A percentile compares a stretch with the other conserved stretches of the same genome.
Conservation (phyloP, 2,329 filamentous ascomycete species). For the Ramularia collo-cygni region DNA sequence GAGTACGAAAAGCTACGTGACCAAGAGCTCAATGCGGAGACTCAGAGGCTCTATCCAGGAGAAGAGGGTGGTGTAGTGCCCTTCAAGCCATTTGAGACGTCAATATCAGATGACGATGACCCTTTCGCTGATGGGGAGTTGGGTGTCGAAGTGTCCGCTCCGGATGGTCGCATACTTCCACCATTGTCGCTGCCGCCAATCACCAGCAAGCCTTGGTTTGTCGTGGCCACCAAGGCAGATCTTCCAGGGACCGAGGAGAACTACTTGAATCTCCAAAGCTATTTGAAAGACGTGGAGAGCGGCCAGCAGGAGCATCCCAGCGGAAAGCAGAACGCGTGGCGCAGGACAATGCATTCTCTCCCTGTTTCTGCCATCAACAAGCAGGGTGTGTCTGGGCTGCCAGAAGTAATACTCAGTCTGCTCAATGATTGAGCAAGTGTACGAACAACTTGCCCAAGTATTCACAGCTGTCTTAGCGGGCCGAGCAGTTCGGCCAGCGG, state of each 20-base stretch:
- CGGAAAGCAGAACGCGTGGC: slow-evolving; percentile 56
- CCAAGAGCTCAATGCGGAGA: slow-evolving; percentile 59
- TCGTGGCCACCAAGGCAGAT: slow-evolving; percentile 90
- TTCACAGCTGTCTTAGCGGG: no score
- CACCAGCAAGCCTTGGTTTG: slow-evolving; percentile 93
- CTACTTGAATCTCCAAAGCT: slow-evolving; percentile 61
- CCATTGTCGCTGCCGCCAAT: slow-evolving; percentile 59
- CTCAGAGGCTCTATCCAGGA: slow-evolving; percentile 46
- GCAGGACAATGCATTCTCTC: slow-evolving; percentile 53
- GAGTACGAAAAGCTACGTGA: slow-evolving; percentile 79
- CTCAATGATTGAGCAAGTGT: slow-evolving; percentile 40
- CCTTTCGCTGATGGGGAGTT: slow-evolving; percentile 14
- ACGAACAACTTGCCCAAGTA: no score
- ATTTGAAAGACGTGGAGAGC: slow-evolving; percentile 59
- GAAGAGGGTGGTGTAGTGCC: slow-evolving; percentile 35
- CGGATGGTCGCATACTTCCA: slow-evolving; percentile 32
- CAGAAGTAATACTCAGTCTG: slow-evolving; percentile 65
- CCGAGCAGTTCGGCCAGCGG: no score
- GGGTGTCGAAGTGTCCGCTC: slow-evolving; percentile 20
- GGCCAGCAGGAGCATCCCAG: slow-evolving; percentile 67
- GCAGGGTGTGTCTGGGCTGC: slow-evolving; percentile 70
- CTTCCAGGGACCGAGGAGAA: slow-evolving; percentile 70
- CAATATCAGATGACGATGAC: slow-evolving; percentile 28
- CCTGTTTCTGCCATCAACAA: slow-evolving; percentile 86
- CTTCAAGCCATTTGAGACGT: slow-evolving; percentile 38